phyloP scores from a whole-genome alignment of 2,329 filamentous ascomycete species.

The Ceratocystis colombiana region DNA sequence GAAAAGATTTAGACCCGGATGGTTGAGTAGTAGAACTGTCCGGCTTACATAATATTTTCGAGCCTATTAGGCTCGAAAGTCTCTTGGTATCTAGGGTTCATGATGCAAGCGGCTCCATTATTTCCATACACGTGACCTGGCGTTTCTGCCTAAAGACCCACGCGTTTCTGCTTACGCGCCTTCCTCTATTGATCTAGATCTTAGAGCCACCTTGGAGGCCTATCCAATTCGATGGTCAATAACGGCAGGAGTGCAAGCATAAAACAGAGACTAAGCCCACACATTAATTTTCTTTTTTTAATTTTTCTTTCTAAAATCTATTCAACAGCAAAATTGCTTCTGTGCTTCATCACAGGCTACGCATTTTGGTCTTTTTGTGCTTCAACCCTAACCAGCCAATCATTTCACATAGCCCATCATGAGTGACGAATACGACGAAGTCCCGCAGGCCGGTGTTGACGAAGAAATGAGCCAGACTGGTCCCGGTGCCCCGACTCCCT shows the following conservation, averaged over 20 bases:
- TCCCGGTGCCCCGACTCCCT: slow-evolving; percentile 86
- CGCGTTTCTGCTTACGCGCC: slow-evolving; percentile 17
- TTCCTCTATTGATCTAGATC: slow-evolving; percentile 16
- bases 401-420: slow-evolving; percentile 31
- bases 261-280: background rate
- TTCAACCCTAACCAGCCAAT: slow-evolving; percentile 4
- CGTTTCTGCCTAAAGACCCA: slow-evolving; percentile 20
- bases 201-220: slow-evolving; percentile 1
- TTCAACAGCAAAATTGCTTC: background rate
- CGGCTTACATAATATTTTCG: too few species aligned
- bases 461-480: slow-evolving; percentile 67
- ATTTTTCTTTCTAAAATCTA: background rate
- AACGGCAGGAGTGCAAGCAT: slow-evolving; percentile 7
- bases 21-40: too few species aligned
- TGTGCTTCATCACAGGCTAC: background rate
- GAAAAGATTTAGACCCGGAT: too few species aligned
- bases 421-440: slow-evolving; percentile 53
- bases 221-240: slow-evolving; percentile 2
- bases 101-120: background rate
- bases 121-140: slow-evolving; percentile 12
- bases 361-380: background rate
- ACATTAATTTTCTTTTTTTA: background rate
- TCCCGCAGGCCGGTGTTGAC: slow-evolving; percentile 38
- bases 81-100: background rate
- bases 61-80: too few species aligned